Base-by-base conservation (phyloP, 2,329 filamentous ascomycete genomes). In the Epichloe coenophiala region DNA sequence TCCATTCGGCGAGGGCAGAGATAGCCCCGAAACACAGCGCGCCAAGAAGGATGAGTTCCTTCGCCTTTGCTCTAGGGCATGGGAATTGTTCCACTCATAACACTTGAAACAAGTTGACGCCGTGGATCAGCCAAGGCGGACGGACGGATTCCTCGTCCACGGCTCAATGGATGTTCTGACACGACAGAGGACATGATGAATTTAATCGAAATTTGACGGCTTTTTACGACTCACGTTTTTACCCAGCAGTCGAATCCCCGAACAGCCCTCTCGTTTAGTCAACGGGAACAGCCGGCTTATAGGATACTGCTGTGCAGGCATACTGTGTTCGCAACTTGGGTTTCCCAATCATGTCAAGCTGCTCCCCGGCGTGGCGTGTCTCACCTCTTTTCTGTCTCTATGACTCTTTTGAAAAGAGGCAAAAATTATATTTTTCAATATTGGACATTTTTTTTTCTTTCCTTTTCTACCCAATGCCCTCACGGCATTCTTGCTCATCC, bases 41-140 rank as follows among this genome's bases (percentile, higher is more conserved):
- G 83, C 79, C 62, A 97, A 97, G 80, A 89, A 89, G 64, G 89
- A 95, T 42, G 88, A 95, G 65, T 98, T 98, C 63, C 72, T 98
- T 56, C 74, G 78, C 51, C 71, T 97, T 47, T 96, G 91, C 65
- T 82, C 88, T 58, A 77, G 88, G 61, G 93, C 93, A 8, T 98
- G 93, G 93, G 93, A 98, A 70, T 69, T 98, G 31, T 95, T 97
- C 68, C 93, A 97, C 72, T 95, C 89, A 55, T 96, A 71, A 79
- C 23, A 17, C 5, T 31, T 11, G 31, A 31, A 31, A 31, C 31
- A 31, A 4, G 31, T 31, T 31, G 31, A 31, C 31, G 31, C 8
- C 31, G 31, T 9, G 31, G 1, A 31, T 31, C 1, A 31, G 8
- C 31, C 31, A 31, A 11, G 31, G 31, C 31, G 31, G 38, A n/a